These are phyloP conservation scores for Helminthosporium solani DNA, from an alignment of 2,329 filamentous ascomycete genomes.

Conservation along the genomic window DNA sequence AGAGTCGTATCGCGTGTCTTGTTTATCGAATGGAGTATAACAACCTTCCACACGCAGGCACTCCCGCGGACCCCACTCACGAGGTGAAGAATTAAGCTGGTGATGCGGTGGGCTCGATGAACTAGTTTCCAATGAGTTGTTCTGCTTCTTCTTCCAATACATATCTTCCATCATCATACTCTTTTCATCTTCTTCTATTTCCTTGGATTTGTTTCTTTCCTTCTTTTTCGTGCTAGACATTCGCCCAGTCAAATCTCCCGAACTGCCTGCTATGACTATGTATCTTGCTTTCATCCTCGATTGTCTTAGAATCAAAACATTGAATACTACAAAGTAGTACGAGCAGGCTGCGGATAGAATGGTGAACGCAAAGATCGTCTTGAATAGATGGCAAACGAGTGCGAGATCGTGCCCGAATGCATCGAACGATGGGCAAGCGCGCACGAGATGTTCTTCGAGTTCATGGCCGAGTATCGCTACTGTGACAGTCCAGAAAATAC, in stretches of 20 bases:
- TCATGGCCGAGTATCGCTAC: slow-evolving; percentile 4
- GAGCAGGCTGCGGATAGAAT: not conserved
- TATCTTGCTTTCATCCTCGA: slow-evolving; percentile 4
- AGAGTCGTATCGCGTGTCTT: not conserved
- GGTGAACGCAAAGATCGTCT: slow-evolving; percentile 5
- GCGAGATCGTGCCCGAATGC: slow-evolving; percentile 3
- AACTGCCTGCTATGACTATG: slow-evolving; percentile 1
- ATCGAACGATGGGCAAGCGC: slow-evolving; percentile 1
- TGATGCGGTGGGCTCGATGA: not conserved
- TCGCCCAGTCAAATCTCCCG: not conserved
- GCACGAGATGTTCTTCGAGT: slow-evolving; percentile 4
- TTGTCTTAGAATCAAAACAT: slow-evolving; percentile 1
- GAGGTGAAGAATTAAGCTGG: not conserved
- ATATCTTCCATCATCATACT: slow-evolving; percentile 3
- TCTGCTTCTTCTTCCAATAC: not conserved
- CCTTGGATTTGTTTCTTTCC: not conserved
- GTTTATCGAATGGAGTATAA: not conserved
- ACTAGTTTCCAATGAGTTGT: not conserved
- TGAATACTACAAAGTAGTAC: not conserved
- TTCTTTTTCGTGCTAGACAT: not conserved
- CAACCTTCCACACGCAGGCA: not conserved
- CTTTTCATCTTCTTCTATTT: slow-evolving; percentile 4
- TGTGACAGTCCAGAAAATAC: slow-evolving; percentile 4
- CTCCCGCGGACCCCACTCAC: not conserved
- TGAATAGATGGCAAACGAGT: slow-evolving; percentile 8